Evolutionary conservation across 176 grass and related monocot species (phyloP).

Genomic region (Cenchrus americanus): DNA sequence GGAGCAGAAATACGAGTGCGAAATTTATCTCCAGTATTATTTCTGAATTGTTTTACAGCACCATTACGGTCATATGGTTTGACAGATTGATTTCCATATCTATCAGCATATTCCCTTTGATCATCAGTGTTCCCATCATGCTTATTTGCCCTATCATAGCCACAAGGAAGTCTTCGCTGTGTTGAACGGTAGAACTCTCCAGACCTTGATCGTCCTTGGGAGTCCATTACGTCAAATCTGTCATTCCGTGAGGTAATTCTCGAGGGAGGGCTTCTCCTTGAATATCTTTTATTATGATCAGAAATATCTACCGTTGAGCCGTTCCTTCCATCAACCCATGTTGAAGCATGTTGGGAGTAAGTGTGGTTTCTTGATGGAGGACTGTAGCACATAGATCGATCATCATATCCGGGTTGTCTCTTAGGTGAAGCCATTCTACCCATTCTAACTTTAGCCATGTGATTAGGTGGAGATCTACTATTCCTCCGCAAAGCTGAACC

Average conservation of each 20-base stretch:
- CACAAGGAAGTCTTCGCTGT: conserved; percentile 56
- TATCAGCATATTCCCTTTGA: conserved; percentile 49
- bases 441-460: conserved; percentile 50
- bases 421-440: conserved; percentile 60
- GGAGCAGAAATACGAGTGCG: conserved; percentile 47
- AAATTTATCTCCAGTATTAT: conserved; percentile 58
- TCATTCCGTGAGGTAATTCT: conserved; percentile 47
- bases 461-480: conserved; percentile 67
- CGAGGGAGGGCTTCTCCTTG: conserved; percentile 56
- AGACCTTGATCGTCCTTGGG: conserved; percentile 53
- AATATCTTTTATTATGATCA: conserved; percentile 57
- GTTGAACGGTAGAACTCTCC: conserved; percentile 56
- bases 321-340: conserved; percentile 82
- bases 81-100: conserved; percentile 53
- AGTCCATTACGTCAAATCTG: conserved; percentile 53
- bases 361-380: conserved; percentile 50
- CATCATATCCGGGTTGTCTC: conserved; percentile 61
- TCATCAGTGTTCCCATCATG: conserved; percentile 48
- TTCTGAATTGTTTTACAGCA: conserved; percentile 47
- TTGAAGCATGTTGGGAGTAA: conserved; percentile 55
- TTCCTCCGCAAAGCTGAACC: conserved; percentile 51
- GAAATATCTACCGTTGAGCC: conserved; percentile 55
- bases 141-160: conserved; percentile 60
- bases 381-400: conserved; percentile 52
- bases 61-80: conserved; percentile 60